Conservation (phyloP, 2,329 filamentous ascomycete species). For the Epichloe festucae region DNA sequence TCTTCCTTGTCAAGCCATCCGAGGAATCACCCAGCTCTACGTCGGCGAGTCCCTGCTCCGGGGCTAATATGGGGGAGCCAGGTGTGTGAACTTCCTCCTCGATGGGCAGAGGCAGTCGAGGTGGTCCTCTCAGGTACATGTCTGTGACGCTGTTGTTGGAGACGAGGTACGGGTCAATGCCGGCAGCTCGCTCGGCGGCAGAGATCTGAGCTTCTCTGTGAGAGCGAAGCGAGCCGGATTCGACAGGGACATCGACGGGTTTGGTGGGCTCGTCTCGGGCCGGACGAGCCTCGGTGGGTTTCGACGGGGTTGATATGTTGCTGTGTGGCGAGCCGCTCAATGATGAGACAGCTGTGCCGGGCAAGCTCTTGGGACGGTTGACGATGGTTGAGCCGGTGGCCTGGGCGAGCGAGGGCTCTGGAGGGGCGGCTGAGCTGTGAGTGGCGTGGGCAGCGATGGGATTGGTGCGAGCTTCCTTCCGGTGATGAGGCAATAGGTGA, state of each 20-base stretch:
- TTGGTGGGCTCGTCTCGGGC: conserved; percentile 31
- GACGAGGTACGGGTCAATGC: conserved; percentile 30
- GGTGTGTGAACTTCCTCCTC: conserved; percentile 83
- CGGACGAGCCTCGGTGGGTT: conserved; percentile 14
- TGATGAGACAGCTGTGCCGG: conserved; percentile 35
- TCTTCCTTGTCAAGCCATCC: conserved; percentile 38
- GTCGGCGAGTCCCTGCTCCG: conserved; percentile 45
- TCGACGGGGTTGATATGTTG: conserved; percentile 18
- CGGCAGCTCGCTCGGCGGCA: conserved; percentile 18
- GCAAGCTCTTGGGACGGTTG: conserved; percentile 32
- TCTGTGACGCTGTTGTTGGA: conserved; percentile 47
- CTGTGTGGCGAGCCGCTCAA: conserved; percentile 34
- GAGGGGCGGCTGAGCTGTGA: conserved; percentile 44
- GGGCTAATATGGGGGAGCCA: conserved; percentile 74
- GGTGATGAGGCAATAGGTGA: conserved; percentile 15
- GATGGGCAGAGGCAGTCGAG: conserved; percentile 81
- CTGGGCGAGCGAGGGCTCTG: conserved; percentile 48
- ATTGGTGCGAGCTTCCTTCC: conserved; percentile 32
- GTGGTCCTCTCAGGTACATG: conserved; percentile 59
- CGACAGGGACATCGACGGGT: conserved; percentile 44
- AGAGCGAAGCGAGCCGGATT: conserved; percentile 22
- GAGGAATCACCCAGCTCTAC: conserved; percentile 37
- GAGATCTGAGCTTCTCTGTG: conserved; percentile 22
- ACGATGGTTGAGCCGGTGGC: conserved; percentile 43
- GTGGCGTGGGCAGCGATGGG: conserved; percentile 41